Conservation (phyloP, 1,284 basidiomycete species). For the Papiliotrema flavescens region DNA sequence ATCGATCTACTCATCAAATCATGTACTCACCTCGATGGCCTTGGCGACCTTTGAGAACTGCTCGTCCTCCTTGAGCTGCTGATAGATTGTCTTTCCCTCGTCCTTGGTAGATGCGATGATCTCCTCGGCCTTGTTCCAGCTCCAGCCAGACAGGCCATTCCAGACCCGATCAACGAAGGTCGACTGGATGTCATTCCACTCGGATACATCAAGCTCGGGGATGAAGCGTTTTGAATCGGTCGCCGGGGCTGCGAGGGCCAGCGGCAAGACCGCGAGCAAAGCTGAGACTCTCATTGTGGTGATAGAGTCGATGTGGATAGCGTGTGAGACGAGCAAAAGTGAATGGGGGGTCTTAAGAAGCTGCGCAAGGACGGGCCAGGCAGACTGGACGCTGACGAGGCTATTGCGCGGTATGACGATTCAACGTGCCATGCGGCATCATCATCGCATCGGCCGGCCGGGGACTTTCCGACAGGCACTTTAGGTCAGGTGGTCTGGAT, state of each 20-base stretch:
- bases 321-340: background rate
- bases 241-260: slow-evolving; percentile 12
- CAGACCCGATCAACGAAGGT: slow-evolving; percentile 23
- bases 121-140: slow-evolving; percentile 30
- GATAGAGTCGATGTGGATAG: background rate
- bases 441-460: too few relatives aligned
- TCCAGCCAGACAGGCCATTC: slow-evolving; percentile 21
- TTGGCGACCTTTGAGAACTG: slow-evolving; percentile 47
- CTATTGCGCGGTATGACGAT: background rate
- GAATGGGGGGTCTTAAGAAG: background rate
- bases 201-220: slow-evolving; percentile 30
- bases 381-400: background rate
- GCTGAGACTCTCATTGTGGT: slow-evolving; percentile 8
- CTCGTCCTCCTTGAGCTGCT: slow-evolving; percentile 41
- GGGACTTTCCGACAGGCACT: background rate
- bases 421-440: background rate
- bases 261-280: slow-evolving; percentile 14
- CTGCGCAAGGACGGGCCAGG: too few relatives aligned
- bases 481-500: too few relatives aligned
- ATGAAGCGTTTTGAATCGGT: slow-evolving; percentile 5
- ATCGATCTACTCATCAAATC: background rate
- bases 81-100: slow-evolving; percentile 42
- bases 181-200: slow-evolving; percentile 37
- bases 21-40: slow-evolving; percentile 40
- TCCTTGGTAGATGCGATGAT: slow-evolving; percentile 25